Evolutionary conservation across 331 rosid species (phyloP), one percentile per base, ranked within the genome.

Genomic region (Telfairia occidentalis): DNA sequence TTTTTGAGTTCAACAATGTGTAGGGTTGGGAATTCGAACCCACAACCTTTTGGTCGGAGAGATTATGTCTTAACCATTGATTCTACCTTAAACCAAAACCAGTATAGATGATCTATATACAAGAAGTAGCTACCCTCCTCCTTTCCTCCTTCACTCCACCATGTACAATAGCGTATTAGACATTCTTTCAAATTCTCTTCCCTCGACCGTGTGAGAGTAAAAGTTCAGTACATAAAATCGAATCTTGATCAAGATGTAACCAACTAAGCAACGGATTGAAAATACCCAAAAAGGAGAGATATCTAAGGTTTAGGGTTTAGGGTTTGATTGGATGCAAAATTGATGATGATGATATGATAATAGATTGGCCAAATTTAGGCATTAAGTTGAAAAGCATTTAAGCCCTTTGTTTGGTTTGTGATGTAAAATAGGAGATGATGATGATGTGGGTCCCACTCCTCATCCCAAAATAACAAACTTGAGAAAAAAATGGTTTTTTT

Each of bases 391-490:
- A 34, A 61, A 3, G 15, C 50, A 65, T 38, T 65, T 10, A 65
- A 37, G 11, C 32, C 28, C 16, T 15, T 63, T 48, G 50, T 11
- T 65, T 38, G 32, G 50, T 38, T 65, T 4, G n/a, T 65, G 50
- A 37, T 15, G 26, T 65, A 65, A 65, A 65, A n/a, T n/a, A 19
- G 72, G 29, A 19, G 71, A 16, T 0, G 8, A 9, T 12, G 65
- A 7, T 16, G 19, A 16, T 26, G 64, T 57, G 35, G 71, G 71
- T 63, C 71, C 42, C 71, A 32, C 37, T 9, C 9, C 11, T 9
- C 45, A 38, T 38, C 32, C 72, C 50, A 65, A 65, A 65, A 9
- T 64, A 37, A 64, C 72, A 64, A 64, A 64, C 72, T 63, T 64
- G n/a, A n/a, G n/a, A n/a, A n/a, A n/a, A n/a, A n/a, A n/a, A n/a